These are phyloP conservation scores for Aspergillus sp. DNA, from an alignment of 2,329 filamentous ascomycete genomes.

Conservation along the genomic window DNA sequence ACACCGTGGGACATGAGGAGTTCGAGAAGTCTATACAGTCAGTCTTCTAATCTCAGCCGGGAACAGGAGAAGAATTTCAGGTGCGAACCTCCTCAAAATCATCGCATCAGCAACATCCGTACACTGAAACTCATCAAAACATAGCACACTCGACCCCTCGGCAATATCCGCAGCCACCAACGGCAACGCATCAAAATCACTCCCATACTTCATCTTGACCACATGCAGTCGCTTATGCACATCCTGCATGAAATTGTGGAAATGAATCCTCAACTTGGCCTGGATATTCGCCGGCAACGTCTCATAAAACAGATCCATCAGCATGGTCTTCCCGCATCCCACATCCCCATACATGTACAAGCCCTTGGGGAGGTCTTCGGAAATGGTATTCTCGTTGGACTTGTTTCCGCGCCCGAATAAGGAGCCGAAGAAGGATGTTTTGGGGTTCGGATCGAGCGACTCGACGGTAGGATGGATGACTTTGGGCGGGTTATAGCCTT, in stretches of 20 bases:
- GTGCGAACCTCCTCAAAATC: slow-evolving; percentile 71
- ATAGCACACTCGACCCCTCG: slow-evolving; percentile 75
- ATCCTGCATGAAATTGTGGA: slow-evolving; percentile 99
- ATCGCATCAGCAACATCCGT: slow-evolving; percentile 98
- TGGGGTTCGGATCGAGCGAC: slow-evolving; percentile 54
- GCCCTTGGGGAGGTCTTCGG: slow-evolving; percentile 74
- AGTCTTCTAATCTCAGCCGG: neutral
- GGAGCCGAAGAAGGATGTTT: slow-evolving; percentile 48
- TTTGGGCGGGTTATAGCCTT: slow-evolving; percentile 65
- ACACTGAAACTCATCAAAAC: slow-evolving; percentile 98
- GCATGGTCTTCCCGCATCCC: slow-evolving; percentile 96
- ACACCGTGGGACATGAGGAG: slow-evolving; percentile 94
- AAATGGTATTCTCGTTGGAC: slow-evolving; percentile 47
- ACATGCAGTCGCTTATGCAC: slow-evolving; percentile 86
- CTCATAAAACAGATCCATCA: slow-evolving; percentile 98
- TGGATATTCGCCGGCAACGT: slow-evolving; percentile 75
- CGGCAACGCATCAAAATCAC: slow-evolving; percentile 82
- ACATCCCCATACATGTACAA: slow-evolving; percentile 96
- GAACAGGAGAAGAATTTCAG: neutral
- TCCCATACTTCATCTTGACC: slow-evolving; percentile 84
- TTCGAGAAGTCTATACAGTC: slow-evolving; percentile 63
- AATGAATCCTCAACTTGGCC: slow-evolving; percentile 89
- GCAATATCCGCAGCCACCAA: slow-evolving; percentile 95
- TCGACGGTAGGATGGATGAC: slow-evolving; percentile 76
- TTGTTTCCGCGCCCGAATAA: slow-evolving; percentile 33